Base-by-base conservation (phyloP, 2,329 filamentous ascomycete genomes). In the Xylaria sp. region DNA sequence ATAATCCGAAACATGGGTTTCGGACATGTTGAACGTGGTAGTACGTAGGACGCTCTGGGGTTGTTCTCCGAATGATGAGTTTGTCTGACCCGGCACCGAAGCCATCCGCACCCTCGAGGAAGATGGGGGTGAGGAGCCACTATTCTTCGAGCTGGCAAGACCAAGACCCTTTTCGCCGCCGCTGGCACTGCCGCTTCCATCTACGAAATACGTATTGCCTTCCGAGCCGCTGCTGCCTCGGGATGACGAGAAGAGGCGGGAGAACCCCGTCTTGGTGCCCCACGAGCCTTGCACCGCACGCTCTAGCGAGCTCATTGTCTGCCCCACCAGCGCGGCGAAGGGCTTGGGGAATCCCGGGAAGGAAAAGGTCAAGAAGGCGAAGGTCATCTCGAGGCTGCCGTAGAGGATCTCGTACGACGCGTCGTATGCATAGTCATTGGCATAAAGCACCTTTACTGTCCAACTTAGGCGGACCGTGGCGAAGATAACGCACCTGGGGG, bases 381-480 rank as follows among this genome's bases (percentile, higher is more conserved):
- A 55, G 30, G 51, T 55, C 30, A 55, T 34, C 17, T 55, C 51
- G n/a, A 55, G 51, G 17, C 51, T 55, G 51, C 51, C 51, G 6
- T 19, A 19, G 30, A 55, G 17, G 14, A 55, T 17, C 51, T 34
- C 51, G 14, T 36, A 36, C 4, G 51, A 55, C 51, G n/a, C 12
- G 14, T 55, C 51, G 27, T 55, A 55, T 24, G 27, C 30, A 24
- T 55, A 55, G n/a, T 55, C 30, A 4, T 11, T 9, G 7, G 51
- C 51, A 12, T n/a, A 6, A 14, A 55, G 11, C 17, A 36, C 9
- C 30, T 36, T 36, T 6, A 55, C n/a, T 8, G 51, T 30, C 14
- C 14, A 55, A 9, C 30, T 12, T 14, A 55, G 51, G 30, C 51
- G 51, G 17, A 36, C 17, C 1, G 30, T 19, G 12, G 51, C 51